Base-by-base conservation (phyloP, 192 early-diverging fungal genomes). In the Coemansia reversa region DNA sequence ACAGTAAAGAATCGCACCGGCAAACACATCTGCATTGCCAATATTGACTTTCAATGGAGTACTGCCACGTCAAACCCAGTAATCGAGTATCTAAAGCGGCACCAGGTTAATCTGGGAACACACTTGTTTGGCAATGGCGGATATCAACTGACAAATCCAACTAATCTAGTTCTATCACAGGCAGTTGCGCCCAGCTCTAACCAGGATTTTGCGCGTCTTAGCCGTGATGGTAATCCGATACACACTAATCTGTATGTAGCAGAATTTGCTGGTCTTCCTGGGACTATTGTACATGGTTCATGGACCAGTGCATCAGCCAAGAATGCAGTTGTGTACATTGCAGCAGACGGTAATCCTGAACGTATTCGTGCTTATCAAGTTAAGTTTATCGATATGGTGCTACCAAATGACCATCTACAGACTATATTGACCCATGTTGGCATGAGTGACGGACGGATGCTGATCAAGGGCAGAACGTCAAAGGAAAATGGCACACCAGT, bases 201-300 rank as follows among this genome's bases (percentile, higher is more conserved):
- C 83, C 74, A 84, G 33, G 85, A 86, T 56, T 95, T 94, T 77
- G 91, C 93, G 30, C 76, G 82, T 45, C 84, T 88, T 5, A 90
- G 91, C 1, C 88, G 90, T 42, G 95, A 98, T 62, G 84, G 85
- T 72, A 96, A 96, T 71, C 93, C 94, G 39, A 94, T 96, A 64
- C 95, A 98, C 79, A 90, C 89, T 69, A 96, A 95, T 82, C 89
- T 89, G 47, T 95, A 93, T 83, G 89, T 98, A 83, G 90, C 94
- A 60, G 90, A 92, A 66, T 66, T 94, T 6, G 93, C 93, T 18
- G 84, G 86, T 20, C 84, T 96, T 33, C 94, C 95, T 14, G 92
- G 85, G 32, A 91, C 92, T 23, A 94, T 96, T 60, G 93, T 93
- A 14, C 95, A 98, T 72, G 94, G 95, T 29, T 90, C 95, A 90